A percentile compares a stretch with the other conserved stretches of the same genome.
These are phyloP conservation scores for Boletellus ananas DNA, from an alignment of 768 basidiomycete species.

Conservation along the genomic window DNA sequence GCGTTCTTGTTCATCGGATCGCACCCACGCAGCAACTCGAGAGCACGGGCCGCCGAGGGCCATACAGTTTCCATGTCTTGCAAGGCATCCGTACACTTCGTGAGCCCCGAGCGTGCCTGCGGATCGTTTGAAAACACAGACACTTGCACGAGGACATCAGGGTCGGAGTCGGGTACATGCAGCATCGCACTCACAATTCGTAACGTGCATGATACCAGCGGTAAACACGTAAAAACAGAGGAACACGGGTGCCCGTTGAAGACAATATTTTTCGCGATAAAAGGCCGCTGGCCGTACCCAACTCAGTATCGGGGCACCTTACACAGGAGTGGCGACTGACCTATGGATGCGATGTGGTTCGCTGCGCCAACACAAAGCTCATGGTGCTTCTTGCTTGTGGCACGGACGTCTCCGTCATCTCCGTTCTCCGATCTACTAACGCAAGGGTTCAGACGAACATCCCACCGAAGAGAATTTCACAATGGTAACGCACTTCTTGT, in stretches of 20 bases:
- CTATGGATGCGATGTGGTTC: constrained; percentile 72
- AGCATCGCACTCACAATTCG: constrained; percentile 49
- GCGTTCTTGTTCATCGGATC: constrained; percentile 32
- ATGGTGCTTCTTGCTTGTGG: constrained; percentile 58
- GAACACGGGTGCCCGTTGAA: constrained; percentile 63
- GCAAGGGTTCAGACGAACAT: neutral
- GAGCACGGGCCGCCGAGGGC: constrained; percentile 73
- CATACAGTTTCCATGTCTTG: constrained; percentile 64
- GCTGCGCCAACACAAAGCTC: constrained; percentile 74
- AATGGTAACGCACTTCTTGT: constrained; percentile 36
- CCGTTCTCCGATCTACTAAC: constrained; percentile 35
- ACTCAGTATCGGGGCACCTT: neutral
- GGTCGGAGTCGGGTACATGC: neutral
- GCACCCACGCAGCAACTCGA: constrained; percentile 66
- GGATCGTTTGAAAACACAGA: constrained; percentile 63
- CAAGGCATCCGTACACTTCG: constrained; percentile 64
- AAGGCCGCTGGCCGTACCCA: constrained; percentile 39
- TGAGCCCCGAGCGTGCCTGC: constrained; percentile 60
- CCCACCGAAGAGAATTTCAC: neutral
- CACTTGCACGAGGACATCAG: constrained; percentile 38
- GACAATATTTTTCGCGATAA: constrained; percentile 60
- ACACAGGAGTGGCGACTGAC: constrained; percentile 30
- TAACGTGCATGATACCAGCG: constrained; percentile 76
- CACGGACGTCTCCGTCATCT: constrained; percentile 53
- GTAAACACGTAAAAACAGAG: constrained; percentile 78